Evolutionary conservation across 2,329 filamentous ascomycete species (phyloP).

Genomic region (Tolypocladium inflatum): DNA sequence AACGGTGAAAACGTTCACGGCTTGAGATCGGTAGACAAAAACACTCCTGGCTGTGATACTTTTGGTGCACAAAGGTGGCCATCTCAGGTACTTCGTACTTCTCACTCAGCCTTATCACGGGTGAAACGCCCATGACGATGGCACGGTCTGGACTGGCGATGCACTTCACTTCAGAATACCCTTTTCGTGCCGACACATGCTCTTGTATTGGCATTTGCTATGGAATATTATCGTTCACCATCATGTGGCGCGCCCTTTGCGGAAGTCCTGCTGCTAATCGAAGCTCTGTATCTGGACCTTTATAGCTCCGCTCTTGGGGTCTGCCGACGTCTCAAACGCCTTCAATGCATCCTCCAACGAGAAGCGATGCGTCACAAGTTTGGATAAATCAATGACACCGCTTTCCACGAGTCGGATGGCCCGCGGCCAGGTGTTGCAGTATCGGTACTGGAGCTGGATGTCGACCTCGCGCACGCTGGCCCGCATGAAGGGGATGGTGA

Average conservation of each 20-base stretch:
- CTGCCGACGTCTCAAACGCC: conserved; percentile 80
- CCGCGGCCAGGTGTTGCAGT: conserved; percentile 91
- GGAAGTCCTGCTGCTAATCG: background rate
- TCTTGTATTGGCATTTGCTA: too few relatives aligned
- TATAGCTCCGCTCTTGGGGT: conserved; percentile 89
- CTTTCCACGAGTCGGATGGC: conserved; percentile 82
- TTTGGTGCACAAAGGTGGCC: background rate
- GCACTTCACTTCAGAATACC: too few relatives aligned
- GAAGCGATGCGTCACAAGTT: conserved; percentile 82
- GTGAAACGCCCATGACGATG: background rate
- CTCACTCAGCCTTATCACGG: background rate
- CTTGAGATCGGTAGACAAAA: too few relatives aligned
- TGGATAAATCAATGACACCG: conserved; percentile 71
- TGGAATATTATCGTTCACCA: background rate
- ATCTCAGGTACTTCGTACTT: background rate
- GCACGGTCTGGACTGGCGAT: too few relatives aligned
- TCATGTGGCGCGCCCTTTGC: background rate
- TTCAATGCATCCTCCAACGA: conserved; percentile 76
- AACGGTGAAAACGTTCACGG: background rate
- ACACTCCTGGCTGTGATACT: background rate
- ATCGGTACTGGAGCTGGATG: conserved; percentile 93
- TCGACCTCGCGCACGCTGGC: conserved; percentile 87
- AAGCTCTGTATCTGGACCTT: conserved; percentile 88
- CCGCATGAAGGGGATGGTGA: conserved; percentile 92
- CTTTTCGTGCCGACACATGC: background rate